Evolutionary conservation across 768 basidiomycete species (phyloP), one percentile per base, ranked within the genome.

Genomic region (Strobilomyces echinocephalus): DNA sequence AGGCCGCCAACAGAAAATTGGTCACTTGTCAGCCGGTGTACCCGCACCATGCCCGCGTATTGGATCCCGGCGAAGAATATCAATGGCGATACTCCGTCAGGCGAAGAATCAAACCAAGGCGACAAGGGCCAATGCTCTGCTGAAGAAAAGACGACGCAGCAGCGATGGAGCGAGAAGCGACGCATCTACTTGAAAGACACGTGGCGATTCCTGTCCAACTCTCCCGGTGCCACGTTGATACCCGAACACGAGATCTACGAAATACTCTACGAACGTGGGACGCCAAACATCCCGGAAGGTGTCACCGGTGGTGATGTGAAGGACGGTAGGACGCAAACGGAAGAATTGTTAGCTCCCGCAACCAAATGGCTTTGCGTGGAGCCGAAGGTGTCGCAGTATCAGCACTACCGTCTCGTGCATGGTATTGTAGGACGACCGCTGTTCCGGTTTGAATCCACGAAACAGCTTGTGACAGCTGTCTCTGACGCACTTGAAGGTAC

Each of bases 201-300:
- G 0, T 51, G 46, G 46, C n/a, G 49, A n/a, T 55, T 47, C 14
- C 21, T 55, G 0, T 54, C 53, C 0, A 7, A 46, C 35, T 10
- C 8, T 0, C 6, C 33, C 2, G 39, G 36, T 1, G 11, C 20
- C 1, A 16, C 12, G 2, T 31, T n/a, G n/a, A n/a, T n/a, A n/a
- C n/a, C n/a, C n/a, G 52, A 50, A n/a, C 56, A 57, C 39, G 28
- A 57, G 28, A 53, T 47, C 7, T 57, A 54, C 3, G 24, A 50
- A 11, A n/a, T 50, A 3, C 49, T 50, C 4, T 30, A 43, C 5
- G 1, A 14, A 1, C 33, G 43, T 4, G 10, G 11, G 3, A 34
- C 33, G 9, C 49, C 43, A 5, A 49, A 58, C 39, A 56, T 58
- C 34, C 57, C 50, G 0, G 34, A 33, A 5, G 38, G 12, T 1